These are phyloP conservation scores for Linnemannia schmuckeri DNA, from an alignment of 192 early-diverging fungal genomes.

Conservation along the genomic window DNA sequence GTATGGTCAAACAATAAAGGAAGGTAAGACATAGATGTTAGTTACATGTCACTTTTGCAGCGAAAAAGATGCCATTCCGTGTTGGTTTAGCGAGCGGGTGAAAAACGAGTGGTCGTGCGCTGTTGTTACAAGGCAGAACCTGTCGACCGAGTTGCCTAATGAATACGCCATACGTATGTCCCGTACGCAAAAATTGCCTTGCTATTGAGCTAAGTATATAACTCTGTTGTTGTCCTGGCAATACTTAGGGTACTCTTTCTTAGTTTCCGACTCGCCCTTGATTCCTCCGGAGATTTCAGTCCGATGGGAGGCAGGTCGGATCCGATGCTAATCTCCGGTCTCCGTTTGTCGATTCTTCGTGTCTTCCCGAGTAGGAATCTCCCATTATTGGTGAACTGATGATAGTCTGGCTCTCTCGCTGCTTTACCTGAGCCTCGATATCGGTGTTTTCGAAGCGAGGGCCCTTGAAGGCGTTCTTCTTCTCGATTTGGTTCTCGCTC, in stretches of 20 bases:
- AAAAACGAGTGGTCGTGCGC: too few relatives aligned
- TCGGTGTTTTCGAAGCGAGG: conserved; percentile 91
- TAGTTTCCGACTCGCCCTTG: not conserved
- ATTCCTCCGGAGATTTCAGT: not conserved
- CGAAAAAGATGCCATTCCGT: not conserved
- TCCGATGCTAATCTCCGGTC: not conserved
- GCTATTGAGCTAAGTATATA: not conserved
- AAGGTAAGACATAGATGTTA: not conserved
- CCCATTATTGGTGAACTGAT: not conserved
- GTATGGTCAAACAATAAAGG: not conserved
- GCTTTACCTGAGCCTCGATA: conserved; percentile 78
- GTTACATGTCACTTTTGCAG: not conserved
- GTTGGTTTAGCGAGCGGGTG: too few relatives aligned
- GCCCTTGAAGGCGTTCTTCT: conserved; percentile 75
- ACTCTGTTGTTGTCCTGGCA: not conserved
- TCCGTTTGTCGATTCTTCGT: not conserved
- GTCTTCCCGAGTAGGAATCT: not conserved
- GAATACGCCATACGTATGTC: not conserved
- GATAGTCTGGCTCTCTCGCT: not conserved
- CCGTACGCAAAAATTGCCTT: not conserved
- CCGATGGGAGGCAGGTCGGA: not conserved
- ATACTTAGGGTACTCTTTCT: not conserved
- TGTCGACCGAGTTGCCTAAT: too few relatives aligned
- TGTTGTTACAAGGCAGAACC: too few relatives aligned
- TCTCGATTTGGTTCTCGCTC: conserved; percentile 82